These are phyloP conservation scores for Stylonectria norvegica DNA, from an alignment of 2,329 filamentous ascomycete genomes.

Conservation along the genomic window DNA sequence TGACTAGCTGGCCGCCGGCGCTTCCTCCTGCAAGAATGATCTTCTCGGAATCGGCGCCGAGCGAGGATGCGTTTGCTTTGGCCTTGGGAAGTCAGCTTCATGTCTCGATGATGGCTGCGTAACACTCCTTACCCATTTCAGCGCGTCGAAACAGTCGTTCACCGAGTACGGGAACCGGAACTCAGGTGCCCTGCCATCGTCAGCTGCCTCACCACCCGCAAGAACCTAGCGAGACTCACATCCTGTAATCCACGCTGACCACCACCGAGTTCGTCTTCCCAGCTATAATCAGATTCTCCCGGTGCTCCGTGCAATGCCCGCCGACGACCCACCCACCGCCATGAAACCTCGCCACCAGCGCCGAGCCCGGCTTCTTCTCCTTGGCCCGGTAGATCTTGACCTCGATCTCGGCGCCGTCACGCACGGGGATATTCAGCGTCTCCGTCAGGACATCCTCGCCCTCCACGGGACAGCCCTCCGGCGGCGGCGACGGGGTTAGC, in stretches of 20 bases:
- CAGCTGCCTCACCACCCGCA: conserved; percentile 1
- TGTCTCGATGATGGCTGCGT: not conserved
- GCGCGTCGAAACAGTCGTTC: conserved; percentile 36
- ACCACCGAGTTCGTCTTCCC: conserved; percentile 33
- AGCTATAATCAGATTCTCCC: conserved; percentile 35
- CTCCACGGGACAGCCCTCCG: conserved; percentile 29
- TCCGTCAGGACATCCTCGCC: conserved; percentile 33
- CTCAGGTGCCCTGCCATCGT: conserved; percentile 34
- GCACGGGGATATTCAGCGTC: conserved; percentile 26
- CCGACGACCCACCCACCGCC: conserved; percentile 37
- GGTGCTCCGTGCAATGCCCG: conserved; percentile 32
- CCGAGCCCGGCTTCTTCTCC: conserved; percentile 22
- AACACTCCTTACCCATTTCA: conserved; percentile 32
- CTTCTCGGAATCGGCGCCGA: conserved; percentile 33
- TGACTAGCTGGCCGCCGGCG: conserved; percentile 35
- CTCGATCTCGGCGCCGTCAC: conserved; percentile 34
- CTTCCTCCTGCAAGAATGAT: conserved; percentile 36
- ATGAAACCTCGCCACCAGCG: conserved; percentile 34
- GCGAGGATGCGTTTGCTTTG: conserved; percentile 27
- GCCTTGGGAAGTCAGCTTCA: conserved; percentile 20
- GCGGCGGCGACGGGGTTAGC: conserved; percentile 25
- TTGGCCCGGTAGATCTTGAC: conserved; percentile 32
- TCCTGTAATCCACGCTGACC: conserved; percentile 36
- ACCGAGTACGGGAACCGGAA: conserved; percentile 33
- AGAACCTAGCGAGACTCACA: conserved; percentile 23